Percentiles rank a stretch among this genome's conserved stretches.
Evolutionary conservation across 164 flowering plant genomes (phyloP).

Genomic region (Amborella trichopoda): DNA sequence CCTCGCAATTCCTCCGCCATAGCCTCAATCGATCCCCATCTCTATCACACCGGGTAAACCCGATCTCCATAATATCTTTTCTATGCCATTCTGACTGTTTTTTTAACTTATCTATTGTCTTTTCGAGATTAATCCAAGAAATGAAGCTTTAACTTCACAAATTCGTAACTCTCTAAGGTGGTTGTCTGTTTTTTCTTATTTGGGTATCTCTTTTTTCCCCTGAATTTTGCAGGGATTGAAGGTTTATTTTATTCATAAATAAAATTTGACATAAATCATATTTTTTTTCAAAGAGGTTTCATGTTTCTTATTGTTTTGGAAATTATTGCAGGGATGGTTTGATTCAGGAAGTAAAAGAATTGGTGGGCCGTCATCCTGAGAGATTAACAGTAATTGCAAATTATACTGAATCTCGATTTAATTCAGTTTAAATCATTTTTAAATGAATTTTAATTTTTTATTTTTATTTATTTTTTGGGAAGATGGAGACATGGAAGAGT

Average conservation of each 20-base stretch:
- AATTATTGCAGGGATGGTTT: constrained; percentile 47
- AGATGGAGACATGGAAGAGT: constrained; percentile 54
- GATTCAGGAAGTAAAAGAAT: constrained; percentile 44
- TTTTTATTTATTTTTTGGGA: constrained; percentile 6
- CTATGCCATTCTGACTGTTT: neutral
- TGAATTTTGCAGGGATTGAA: neutral
- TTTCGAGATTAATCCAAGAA: neutral
- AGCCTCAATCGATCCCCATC: constrained; percentile 53
- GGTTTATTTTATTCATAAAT: neutral
- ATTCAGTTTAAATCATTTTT: neutral
- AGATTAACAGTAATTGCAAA: constrained; percentile 43
- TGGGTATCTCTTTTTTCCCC: neutral
- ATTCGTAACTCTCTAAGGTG: neutral
- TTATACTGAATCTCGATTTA: neutral
- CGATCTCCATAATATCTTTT: constrained; percentile 3
- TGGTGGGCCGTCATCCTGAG: constrained; percentile 74
- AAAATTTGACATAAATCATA: neutral
- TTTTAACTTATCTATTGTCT: neutral
- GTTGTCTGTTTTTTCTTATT: neutral
- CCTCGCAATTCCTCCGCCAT: too few species aligned
- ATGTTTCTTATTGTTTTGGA: constrained; percentile 1
- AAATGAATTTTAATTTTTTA: neutral
- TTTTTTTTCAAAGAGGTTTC: neutral
- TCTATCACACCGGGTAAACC: constrained; percentile 39
- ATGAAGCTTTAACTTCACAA: too few species aligned